These are phyloP conservation scores for Claviceps monticola DNA, from an alignment of 2,329 filamentous ascomycete genomes.

Conservation along the genomic window DNA sequence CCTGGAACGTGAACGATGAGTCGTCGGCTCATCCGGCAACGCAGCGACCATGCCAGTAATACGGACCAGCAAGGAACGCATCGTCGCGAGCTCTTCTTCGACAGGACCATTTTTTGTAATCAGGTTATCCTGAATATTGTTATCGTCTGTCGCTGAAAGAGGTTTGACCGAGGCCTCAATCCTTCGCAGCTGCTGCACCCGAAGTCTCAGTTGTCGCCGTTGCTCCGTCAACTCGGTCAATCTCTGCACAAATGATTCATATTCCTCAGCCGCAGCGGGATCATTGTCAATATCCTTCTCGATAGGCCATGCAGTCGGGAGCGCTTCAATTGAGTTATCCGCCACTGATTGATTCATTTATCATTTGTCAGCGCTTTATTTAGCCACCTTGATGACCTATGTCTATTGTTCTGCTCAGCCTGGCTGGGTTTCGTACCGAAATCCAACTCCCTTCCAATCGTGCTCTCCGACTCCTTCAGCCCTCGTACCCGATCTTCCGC, in stretches of 20 bases:
- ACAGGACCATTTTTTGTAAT: slow-evolving; percentile 51
- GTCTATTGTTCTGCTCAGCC: no score
- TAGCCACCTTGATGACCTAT: no score
- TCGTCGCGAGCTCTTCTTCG: slow-evolving; percentile 51
- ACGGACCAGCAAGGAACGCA: slow-evolving; percentile 47
- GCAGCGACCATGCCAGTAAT: slow-evolving; percentile 39
- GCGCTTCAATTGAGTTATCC: slow-evolving; percentile 27
- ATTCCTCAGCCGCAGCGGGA: slow-evolving; percentile 36
- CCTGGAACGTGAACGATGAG: neutral
- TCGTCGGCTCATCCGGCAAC: slow-evolving; percentile 15
- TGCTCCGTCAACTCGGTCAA: slow-evolving; percentile 35
- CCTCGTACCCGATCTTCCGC: slow-evolving; percentile 25
- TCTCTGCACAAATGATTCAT: slow-evolving; percentile 32
- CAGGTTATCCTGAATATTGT: slow-evolving; percentile 48
- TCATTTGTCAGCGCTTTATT: no score
- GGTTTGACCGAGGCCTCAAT: slow-evolving; percentile 39
- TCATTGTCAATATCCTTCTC: slow-evolving; percentile 21
- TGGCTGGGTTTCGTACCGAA: slow-evolving; percentile 20
- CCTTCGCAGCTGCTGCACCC: slow-evolving; percentile 31
- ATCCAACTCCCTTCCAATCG: slow-evolving; percentile 28
- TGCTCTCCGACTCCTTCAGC: slow-evolving; percentile 22
- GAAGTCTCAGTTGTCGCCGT: slow-evolving; percentile 21
- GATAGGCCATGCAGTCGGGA: slow-evolving; percentile 33
- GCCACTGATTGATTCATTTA: slow-evolving; percentile 23
- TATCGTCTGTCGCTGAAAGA: slow-evolving; percentile 12